phyloP scores from a whole-genome alignment of 345 rosid species.

The Citrus australasica region DNA sequence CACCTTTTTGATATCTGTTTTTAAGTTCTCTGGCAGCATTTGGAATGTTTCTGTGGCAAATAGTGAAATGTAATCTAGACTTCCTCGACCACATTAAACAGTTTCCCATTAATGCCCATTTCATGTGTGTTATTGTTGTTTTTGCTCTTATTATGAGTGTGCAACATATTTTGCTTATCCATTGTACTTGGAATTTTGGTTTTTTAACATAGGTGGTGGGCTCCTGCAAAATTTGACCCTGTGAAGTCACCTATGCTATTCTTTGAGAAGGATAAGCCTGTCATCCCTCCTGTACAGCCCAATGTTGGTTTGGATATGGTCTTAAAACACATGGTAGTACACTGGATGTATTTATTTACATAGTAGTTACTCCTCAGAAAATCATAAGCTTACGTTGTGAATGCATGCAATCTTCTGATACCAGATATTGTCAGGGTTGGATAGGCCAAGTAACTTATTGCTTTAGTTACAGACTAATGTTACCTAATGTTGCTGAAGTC shows the following conservation, averaged over 20 bases:
- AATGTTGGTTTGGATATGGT: constrained; percentile 69
- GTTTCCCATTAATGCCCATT: neutral
- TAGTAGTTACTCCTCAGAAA: neutral
- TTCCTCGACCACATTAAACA: neutral
- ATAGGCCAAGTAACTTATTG: neutral
- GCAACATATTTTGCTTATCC: neutral
- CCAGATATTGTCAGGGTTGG: neutral
- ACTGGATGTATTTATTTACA: neutral
- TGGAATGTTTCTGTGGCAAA: neutral
- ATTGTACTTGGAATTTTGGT: constrained; percentile 9
- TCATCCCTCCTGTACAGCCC: constrained; percentile 68
- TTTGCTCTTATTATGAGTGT: neutral
- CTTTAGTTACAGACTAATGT: neutral
- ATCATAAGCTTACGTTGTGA: neutral
- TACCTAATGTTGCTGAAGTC: neutral
- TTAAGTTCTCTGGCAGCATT: neutral
- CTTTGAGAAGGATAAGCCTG: constrained; percentile 65
- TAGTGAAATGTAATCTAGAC: neutral
- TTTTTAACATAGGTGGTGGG: constrained; percentile 77
- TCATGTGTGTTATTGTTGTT: neutral
- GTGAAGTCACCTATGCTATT: constrained; percentile 85
- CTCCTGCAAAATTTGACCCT: constrained; percentile 90
- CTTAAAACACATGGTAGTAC: constrained; percentile 64
- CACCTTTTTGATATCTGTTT: neutral
- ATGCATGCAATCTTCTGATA: neutral